These are phyloP conservation scores for Colletotrichum camelliae DNA, from an alignment of 2,329 filamentous ascomycete genomes.

Conservation along the genomic window DNA sequence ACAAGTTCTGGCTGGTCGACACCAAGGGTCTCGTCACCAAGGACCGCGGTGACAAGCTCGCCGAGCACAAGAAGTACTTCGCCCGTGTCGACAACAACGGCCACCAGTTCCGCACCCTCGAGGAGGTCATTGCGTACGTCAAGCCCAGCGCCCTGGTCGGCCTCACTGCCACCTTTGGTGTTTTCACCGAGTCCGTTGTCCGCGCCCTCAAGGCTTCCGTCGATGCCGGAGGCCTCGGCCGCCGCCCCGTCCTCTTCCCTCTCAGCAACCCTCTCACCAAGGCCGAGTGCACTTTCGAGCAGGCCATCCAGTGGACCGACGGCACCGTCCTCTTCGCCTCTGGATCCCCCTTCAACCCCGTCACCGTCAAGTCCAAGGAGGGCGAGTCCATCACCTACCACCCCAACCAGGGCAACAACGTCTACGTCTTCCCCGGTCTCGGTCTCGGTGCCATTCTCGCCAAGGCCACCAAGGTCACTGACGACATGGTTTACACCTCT, in stretches of 20 bases:
- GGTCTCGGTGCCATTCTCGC: constrained; percentile 91
- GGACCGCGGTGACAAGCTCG: constrained; percentile 92
- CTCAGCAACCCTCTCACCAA: constrained; percentile 96
- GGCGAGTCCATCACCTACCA: constrained; percentile 71
- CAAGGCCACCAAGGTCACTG: constrained; percentile 85
- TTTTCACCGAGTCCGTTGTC: constrained; percentile 89
- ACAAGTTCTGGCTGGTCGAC: constrained; percentile 97
- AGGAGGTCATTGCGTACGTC: constrained; percentile 93
- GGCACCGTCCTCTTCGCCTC: constrained; percentile 93
- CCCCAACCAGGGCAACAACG: constrained; percentile 84
- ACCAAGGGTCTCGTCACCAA: constrained; percentile 93
- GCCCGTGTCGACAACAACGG: constrained; percentile 69
- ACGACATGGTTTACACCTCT: constrained; percentile 96
- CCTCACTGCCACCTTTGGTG: constrained; percentile 90
- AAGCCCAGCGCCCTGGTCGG: constrained; percentile 95
- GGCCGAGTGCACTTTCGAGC: constrained; percentile 97
- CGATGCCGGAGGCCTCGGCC: constrained; percentile 69
- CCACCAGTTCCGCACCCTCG: constrained; percentile 77
- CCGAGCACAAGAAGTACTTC: constrained; percentile 84
- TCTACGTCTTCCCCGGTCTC: constrained; percentile 96
- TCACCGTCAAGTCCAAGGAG: constrained; percentile 65
- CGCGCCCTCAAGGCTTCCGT: constrained; percentile 70
- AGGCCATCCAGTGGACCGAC: constrained; percentile 89
- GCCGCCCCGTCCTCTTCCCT: constrained; percentile 91
- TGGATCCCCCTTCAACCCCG: constrained; percentile 85